Conservation (phyloP, 2,329 filamentous ascomycete genomes). For the Alternaria consortialis region DNA sequence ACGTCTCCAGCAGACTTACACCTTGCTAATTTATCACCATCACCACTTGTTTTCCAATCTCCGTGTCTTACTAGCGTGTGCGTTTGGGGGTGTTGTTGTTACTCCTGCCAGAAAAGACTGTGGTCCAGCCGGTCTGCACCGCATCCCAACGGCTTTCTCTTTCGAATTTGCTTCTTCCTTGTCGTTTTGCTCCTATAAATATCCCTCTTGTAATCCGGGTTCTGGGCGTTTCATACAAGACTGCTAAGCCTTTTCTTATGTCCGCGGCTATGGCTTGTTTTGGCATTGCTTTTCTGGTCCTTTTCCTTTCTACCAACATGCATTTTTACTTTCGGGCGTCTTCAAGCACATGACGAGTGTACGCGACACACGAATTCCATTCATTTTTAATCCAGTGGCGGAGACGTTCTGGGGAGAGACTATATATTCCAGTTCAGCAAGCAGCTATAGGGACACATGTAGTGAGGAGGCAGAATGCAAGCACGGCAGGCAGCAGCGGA, state of each 20-base stretch:
- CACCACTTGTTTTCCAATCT: not conserved
- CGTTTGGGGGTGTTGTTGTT: conserved; percentile 7
- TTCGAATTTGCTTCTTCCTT: conserved; percentile 16
- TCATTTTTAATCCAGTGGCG: conserved; percentile 8
- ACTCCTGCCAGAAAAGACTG: conserved; percentile 11
- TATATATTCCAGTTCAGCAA: not conserved
- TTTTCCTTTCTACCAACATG: not conserved
- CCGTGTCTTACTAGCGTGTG: conserved; percentile 27
- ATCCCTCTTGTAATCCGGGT: conserved; percentile 33
- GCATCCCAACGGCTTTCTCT: conserved; percentile 10
- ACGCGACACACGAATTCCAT: conserved; percentile 37
- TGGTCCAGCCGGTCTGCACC: conserved; percentile 41
- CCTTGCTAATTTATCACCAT: conserved; percentile 29
- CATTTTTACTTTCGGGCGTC: conserved; percentile 13
- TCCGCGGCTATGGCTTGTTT: conserved; percentile 13
- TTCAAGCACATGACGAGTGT: conserved; percentile 32
- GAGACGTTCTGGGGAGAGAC: not conserved
- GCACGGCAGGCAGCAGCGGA: not conserved
- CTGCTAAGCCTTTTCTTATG: conserved; percentile 12
- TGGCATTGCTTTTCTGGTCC: conserved; percentile 10
- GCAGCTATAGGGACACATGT: not conserved
- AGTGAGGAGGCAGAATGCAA: not conserved
- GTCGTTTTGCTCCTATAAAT: conserved; percentile 13
- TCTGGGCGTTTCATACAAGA: conserved; percentile 13
- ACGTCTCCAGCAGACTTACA: conserved; percentile 34